Percentiles rank a stretch among this genome's conserved stretches.
These are phyloP conservation scores for Aspergillus unguis DNA, from an alignment of 2,329 filamentous ascomycete genomes.

Conservation along the genomic window DNA sequence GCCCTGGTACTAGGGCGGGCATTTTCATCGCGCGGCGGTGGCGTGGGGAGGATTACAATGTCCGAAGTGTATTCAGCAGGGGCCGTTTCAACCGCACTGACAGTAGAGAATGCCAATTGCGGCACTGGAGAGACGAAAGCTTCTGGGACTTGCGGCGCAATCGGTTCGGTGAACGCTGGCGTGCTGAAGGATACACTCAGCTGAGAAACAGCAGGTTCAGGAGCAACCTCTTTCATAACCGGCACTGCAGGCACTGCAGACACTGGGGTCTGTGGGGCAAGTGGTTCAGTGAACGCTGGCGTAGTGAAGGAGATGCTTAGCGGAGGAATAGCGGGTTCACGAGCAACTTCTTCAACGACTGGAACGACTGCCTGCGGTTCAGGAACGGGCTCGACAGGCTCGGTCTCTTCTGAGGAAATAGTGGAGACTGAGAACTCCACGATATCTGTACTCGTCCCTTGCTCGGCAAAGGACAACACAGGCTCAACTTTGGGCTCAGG, in stretches of 20 bases:
- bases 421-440: constrained; percentile 27
- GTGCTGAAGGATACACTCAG: constrained; percentile 29
- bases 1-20: constrained; percentile 20
- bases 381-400: constrained; percentile 21
- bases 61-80: constrained; percentile 42
- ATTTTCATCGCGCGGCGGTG: constrained; percentile 25
- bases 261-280: constrained; percentile 23
- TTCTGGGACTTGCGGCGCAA: constrained; percentile 22
- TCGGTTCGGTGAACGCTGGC: constrained; percentile 32
- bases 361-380: constrained; percentile 13
- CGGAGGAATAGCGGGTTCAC: constrained; percentile 18
- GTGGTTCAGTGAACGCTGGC: constrained; percentile 28
- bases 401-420: constrained; percentile 27
- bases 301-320: constrained; percentile 11
- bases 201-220: constrained; percentile 19
- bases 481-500: constrained; percentile 19
- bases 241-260: constrained; percentile 26
- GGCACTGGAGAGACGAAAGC: constrained; percentile 27
- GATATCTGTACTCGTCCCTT: constrained; percentile 17
- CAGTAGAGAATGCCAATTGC: constrained; percentile 38
- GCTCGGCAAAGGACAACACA: constrained; percentile 17
- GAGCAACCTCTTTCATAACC: constrained; percentile 10
- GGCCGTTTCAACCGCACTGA: constrained; percentile 45
- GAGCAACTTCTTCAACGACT: constrained; percentile 4
- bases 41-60: constrained; percentile 15